Evolutionary conservation across 78 protist species (phyloP).

Genomic region (Isochrysis galbana): DNA sequence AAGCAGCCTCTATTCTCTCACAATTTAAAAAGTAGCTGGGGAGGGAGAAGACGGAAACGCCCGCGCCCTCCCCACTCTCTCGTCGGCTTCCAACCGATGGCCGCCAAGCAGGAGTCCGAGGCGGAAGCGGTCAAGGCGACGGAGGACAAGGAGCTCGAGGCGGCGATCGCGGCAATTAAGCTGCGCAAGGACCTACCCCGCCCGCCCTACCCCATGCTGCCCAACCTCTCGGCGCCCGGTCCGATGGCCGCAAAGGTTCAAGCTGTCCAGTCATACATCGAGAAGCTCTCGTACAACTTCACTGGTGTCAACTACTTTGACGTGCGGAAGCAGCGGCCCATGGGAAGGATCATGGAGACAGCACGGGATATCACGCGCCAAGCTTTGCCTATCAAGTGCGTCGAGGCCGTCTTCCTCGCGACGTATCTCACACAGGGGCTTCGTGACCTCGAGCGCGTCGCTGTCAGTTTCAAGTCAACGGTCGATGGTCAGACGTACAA

Average conservation of each 20-base stretch:
- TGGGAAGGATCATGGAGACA: background rate
- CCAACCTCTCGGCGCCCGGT: background rate
- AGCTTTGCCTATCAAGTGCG: conserved; percentile 52
- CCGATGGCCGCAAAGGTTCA: background rate
- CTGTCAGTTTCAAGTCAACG: conserved; percentile 29
- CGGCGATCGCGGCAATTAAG: background rate
- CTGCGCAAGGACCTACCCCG: background rate
- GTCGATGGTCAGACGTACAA: conserved; percentile 16
- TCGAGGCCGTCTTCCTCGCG: conserved; percentile 51
- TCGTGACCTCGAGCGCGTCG: conserved; percentile 36
- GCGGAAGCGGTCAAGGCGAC: background rate
- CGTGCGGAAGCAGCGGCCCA: background rate
- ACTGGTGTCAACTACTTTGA: conserved; percentile 35
- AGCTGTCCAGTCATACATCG: conserved; percentile 29
- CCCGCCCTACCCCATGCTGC: background rate
- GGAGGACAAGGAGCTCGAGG: background rate
- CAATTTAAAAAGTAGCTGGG: too few species aligned
- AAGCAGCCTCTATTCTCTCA: too few species aligned
- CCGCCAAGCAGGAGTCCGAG: too few species aligned
- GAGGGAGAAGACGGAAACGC: too few species aligned
- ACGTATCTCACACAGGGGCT: conserved; percentile 35
- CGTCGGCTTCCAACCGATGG: too few species aligned
- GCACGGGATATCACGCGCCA: conserved; percentile 23
- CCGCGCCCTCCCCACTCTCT: too few species aligned
- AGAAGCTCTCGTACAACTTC: conserved; percentile 50